Percentiles rank a stretch among this genome's conserved stretches.
phyloP scores from a whole-genome alignment of 306 rosid species.

The Casuarina equisetifolia region DNA sequence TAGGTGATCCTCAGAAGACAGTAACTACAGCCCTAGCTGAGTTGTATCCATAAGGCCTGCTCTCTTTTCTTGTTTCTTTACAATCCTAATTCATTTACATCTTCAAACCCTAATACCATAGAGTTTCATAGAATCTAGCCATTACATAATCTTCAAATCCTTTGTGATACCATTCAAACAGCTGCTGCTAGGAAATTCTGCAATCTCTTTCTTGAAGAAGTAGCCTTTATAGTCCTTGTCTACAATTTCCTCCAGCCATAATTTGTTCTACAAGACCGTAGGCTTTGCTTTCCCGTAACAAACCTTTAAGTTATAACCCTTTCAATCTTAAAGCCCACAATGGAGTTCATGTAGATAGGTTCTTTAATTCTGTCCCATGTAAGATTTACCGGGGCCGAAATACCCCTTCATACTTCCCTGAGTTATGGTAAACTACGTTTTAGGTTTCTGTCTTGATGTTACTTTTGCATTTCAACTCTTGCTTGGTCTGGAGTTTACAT shows the following conservation, averaged over 20 bases:
- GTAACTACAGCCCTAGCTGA: too few relatives aligned
- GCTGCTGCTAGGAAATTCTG: neutral
- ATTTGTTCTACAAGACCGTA: too few relatives aligned
- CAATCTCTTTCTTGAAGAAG: neutral
- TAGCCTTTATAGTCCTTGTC: neutral
- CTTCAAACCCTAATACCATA: neutral
- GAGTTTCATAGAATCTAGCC: neutral
- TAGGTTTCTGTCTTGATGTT: neutral
- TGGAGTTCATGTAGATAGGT: too few relatives aligned
- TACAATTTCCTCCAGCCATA: too few relatives aligned
- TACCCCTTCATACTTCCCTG: neutral
- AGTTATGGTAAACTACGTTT: neutral
- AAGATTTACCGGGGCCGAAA: too few relatives aligned
- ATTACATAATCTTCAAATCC: neutral
- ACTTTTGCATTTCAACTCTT: neutral
- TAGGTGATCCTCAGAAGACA: too few relatives aligned
- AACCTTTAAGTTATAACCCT: too few relatives aligned
- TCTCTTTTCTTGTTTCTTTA: neutral
- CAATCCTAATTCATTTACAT: neutral
- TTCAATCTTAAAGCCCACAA: too few relatives aligned
- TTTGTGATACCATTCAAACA: neutral
- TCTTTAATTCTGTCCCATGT: too few relatives aligned
- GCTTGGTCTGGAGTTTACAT: slow-evolving; percentile 10
- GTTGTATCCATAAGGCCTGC: too few relatives aligned
- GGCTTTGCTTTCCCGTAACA: too few relatives aligned